A percentile compares a stretch with the other conserved stretches of the same genome.
phyloP scores from a whole-genome alignment of 108 stramenopile genomes.

The Stephanodiscus minutulus region DNA sequence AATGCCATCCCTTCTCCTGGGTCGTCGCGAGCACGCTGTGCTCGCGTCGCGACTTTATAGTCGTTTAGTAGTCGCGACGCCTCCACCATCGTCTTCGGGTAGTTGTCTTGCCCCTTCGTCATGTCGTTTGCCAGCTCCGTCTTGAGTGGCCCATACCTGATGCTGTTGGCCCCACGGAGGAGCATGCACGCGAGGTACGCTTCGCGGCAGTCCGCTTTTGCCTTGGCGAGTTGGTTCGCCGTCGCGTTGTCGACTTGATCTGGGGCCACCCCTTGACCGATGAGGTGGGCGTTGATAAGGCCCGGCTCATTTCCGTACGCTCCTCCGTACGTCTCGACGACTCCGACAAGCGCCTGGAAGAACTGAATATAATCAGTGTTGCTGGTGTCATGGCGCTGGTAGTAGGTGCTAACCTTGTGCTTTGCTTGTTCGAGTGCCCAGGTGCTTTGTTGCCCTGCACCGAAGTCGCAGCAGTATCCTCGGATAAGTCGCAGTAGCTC shows the following conservation, averaged over 20 bases:
- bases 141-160: neutral
- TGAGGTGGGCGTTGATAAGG: neutral
- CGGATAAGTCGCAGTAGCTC: slow-evolving; percentile 6
- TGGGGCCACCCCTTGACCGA: neutral
- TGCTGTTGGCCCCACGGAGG: neutral
- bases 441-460: neutral
- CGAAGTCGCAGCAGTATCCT: slow-evolving; percentile 15
- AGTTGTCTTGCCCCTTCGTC: slow-evolving; percentile 3
- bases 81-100: neutral
- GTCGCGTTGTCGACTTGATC: neutral
- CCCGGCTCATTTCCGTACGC: slow-evolving; percentile 5
- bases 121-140: slow-evolving; percentile 1
- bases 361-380: slow-evolving; percentile 12
- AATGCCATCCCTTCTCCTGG: too few species aligned
- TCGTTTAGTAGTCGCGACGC: neutral
- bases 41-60: neutral
- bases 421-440: slow-evolving; percentile 18
- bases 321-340: slow-evolving; percentile 16
- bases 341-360: slow-evolving; percentile 5
- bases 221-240: neutral
- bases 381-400: neutral
- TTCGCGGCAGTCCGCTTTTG: neutral
- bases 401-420: slow-evolving; percentile 1
- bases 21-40: too few species aligned
- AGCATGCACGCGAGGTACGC: neutral